Evolutionary conservation across 2,329 filamentous ascomycete species (phyloP).

Genomic region (Penicillium digitatum): DNA sequence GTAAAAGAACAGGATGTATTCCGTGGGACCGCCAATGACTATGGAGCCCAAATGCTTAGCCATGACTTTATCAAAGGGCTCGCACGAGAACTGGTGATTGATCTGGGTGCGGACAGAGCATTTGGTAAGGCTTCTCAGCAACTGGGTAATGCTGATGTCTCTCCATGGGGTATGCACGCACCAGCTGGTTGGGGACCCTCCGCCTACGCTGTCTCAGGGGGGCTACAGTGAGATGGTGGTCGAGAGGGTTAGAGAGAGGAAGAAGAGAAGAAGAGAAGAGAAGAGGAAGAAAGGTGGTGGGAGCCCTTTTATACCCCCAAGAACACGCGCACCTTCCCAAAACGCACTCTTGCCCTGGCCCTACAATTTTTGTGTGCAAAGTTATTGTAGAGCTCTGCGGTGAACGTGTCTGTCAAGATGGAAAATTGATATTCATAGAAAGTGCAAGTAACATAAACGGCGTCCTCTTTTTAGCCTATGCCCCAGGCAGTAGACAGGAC

Average conservation of each 20-base stretch:
- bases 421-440: conserved; percentile 1
- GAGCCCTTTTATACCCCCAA: background rate
- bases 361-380: background rate
- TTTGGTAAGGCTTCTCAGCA: background rate
- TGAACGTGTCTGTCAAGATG: background rate
- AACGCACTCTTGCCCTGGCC: background rate
- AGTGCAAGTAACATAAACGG: background rate
- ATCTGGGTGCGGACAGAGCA: background rate
- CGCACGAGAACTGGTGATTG: background rate
- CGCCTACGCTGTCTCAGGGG: background rate
- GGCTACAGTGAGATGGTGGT: background rate
- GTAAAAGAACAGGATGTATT: background rate
- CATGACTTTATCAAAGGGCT: background rate
- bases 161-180: background rate
- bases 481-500: conserved; percentile 2
- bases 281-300: background rate
- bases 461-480: background rate
- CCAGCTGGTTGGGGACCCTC: background rate
- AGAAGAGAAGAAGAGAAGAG: background rate
- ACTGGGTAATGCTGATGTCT: background rate
- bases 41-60: background rate
- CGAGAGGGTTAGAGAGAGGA: background rate
- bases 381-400: background rate
- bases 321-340: background rate
- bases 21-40: background rate